Conservation (phyloP, 306 rosid genomes). For the Crotalaria pallida region DNA sequence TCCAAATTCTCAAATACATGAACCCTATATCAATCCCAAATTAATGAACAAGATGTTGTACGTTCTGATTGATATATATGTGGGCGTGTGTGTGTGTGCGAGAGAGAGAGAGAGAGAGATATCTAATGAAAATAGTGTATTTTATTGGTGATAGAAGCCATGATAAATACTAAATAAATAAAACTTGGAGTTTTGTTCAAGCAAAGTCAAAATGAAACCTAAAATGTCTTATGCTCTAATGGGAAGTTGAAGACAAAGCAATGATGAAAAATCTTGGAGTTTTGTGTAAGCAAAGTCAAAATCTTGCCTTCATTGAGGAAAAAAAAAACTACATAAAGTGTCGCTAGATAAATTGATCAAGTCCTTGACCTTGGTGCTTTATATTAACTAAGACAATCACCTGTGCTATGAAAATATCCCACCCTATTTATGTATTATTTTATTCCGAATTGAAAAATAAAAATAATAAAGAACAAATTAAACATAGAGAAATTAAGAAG, state of each 20-base stretch:
- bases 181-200: no score
- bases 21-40: no score
- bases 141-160: no score
- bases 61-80: no score
- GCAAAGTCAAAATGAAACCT: neutral
- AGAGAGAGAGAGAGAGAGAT: no score
- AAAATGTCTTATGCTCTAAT: neutral
- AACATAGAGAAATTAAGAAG: neutral
- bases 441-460: neutral
- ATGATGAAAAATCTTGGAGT: conserved; percentile 3
- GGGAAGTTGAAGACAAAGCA: conserved; percentile 4
- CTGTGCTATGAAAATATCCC: neutral
- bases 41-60: no score
- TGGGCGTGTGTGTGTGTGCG: no score
- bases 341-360: neutral
- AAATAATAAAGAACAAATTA: neutral
- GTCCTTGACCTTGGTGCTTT: conserved; percentile 18
- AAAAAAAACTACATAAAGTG: neutral
- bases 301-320: conserved; percentile 22
- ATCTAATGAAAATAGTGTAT: no score
- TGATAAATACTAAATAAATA: no score
- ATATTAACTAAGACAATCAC: conserved; percentile 15
- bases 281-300: conserved; percentile 18
- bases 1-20: no score
- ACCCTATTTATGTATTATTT: neutral